A percentile compares a stretch with the other conserved stretches of the same genome.
Evolutionary conservation across 2,329 filamentous ascomycete genomes (phyloP).

Genomic region (Xylaria hypoxylon): DNA sequence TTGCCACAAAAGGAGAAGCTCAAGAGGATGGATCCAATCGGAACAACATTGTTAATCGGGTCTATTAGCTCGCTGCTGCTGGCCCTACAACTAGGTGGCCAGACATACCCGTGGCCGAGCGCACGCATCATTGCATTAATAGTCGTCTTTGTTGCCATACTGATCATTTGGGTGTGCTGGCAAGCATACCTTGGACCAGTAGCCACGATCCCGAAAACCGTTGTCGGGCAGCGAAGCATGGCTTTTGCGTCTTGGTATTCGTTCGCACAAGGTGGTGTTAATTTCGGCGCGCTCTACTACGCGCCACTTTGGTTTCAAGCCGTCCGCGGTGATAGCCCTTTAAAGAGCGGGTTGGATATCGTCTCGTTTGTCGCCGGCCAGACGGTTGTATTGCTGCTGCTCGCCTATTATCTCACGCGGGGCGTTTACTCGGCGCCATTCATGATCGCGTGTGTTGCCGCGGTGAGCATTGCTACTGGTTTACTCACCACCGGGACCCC

Average conservation of each 20-base stretch:
- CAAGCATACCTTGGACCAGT: slow-evolving; percentile 18
- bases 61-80: slow-evolving; percentile 16
- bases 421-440: slow-evolving; percentile 23
- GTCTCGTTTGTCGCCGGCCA: slow-evolving; percentile 19
- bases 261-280: slow-evolving; percentile 23
- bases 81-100: slow-evolving; percentile 18
- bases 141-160: slow-evolving; percentile 7
- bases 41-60: slow-evolving; percentile 15
- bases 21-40: slow-evolving; percentile 16
- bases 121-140: slow-evolving; percentile 17
- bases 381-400: slow-evolving; percentile 19
- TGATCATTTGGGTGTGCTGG: slow-evolving; percentile 16
- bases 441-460: slow-evolving; percentile 21
- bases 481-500: slow-evolving; percentile 18
- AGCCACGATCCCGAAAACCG: slow-evolving; percentile 16
- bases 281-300: slow-evolving; percentile 20
- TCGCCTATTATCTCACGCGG: slow-evolving; percentile 16
- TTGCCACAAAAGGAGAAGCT: slow-evolving; percentile 14
- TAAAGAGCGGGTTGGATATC: slow-evolving; percentile 17
- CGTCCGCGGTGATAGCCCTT: slow-evolving; percentile 11
- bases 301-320: slow-evolving; percentile 20
- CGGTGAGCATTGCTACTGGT: slow-evolving; percentile 8
- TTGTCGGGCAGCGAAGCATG: slow-evolving; percentile 18
- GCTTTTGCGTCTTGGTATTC: slow-evolving; percentile 27
- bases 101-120: slow-evolving; percentile 20